Conservation (phyloP, 805 yeast species). For the Ogataea henricii region DNA sequence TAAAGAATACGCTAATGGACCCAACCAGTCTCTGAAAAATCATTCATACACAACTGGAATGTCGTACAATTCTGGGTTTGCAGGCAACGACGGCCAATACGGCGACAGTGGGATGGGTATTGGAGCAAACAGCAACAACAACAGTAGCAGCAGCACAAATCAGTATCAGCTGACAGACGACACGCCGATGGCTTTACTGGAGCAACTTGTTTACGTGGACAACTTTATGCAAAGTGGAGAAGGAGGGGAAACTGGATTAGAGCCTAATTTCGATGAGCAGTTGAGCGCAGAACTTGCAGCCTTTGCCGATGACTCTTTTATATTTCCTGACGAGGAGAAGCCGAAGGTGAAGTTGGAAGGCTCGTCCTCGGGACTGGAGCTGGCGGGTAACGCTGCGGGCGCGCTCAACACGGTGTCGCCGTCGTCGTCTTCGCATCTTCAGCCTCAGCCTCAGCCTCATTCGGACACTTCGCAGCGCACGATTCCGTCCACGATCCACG, state of each 20-base stretch:
- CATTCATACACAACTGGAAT: neutral
- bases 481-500: slow-evolving; percentile 37
- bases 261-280: slow-evolving; percentile 51
- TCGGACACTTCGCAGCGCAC: neutral
- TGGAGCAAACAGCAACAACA: neutral
- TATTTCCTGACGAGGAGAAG: slow-evolving; percentile 82
- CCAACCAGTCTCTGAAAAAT: neutral
- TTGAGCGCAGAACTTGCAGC: slow-evolving; percentile 71
- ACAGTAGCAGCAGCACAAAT: neutral
- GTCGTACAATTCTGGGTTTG: slow-evolving; percentile 7
- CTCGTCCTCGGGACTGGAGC: slow-evolving; percentile 10
- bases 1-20: neutral
- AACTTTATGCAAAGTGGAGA: slow-evolving; percentile 60
- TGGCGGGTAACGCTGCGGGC: slow-evolving; percentile 5
- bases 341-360: slow-evolving; percentile 38
- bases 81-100: neutral
- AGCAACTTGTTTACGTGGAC: slow-evolving; percentile 79
- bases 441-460: neutral
- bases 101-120: neutral
- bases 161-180: slow-evolving; percentile 27
- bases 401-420: neutral
- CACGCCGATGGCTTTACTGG: slow-evolving; percentile 53
- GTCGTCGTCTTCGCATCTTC: too few relatives aligned
- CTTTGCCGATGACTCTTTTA: slow-evolving; percentile 78
- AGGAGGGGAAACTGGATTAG: slow-evolving; percentile 35